Conservation (phyloP, 805 yeast genomes). For the Yarrowia alimentaria region DNA sequence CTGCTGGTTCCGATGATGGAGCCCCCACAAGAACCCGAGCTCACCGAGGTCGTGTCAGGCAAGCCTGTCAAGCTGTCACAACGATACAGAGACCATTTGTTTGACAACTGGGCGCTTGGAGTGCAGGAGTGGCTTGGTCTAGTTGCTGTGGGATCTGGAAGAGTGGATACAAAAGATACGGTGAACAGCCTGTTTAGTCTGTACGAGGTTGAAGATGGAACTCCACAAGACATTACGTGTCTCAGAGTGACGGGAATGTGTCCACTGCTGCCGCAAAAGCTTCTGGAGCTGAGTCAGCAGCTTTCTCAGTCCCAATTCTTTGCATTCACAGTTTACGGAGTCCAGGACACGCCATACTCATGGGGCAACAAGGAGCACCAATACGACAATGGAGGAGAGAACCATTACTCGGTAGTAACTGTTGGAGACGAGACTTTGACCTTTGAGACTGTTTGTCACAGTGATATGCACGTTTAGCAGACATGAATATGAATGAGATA, state of each 20-base stretch:
- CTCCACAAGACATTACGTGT: not conserved
- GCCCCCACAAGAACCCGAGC: constrained; percentile 11
- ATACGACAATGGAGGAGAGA: constrained; percentile 32
- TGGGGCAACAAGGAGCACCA: constrained; percentile 33
- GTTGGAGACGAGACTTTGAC: constrained; percentile 7
- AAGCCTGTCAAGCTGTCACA: constrained; percentile 1
- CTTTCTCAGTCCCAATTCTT: constrained; percentile 5
- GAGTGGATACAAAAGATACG: constrained; percentile 20
- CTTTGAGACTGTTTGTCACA: constrained; percentile 21
- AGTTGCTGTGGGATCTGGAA: constrained; percentile 31
- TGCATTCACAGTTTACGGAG: constrained; percentile 31
- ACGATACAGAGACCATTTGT: constrained; percentile 5
- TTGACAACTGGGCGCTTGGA: constrained; percentile 31
- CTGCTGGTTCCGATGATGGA: not conserved
- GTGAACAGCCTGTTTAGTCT: constrained; percentile 31
- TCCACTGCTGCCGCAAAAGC: constrained; percentile 3
- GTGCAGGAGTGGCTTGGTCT: constrained; percentile 33
- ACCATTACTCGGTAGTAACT: constrained; percentile 30
- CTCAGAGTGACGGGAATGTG: constrained; percentile 5
- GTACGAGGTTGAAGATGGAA: constrained; percentile 29
- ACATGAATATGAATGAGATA: no score
- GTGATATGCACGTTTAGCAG: constrained; percentile 23
- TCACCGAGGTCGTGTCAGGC: constrained; percentile 3
- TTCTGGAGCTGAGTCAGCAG: constrained; percentile 25
- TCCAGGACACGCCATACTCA: constrained; percentile 33